Base-by-base conservation (phyloP, 352 stramenopile species). In the Globisporangium emineosum region DNA sequence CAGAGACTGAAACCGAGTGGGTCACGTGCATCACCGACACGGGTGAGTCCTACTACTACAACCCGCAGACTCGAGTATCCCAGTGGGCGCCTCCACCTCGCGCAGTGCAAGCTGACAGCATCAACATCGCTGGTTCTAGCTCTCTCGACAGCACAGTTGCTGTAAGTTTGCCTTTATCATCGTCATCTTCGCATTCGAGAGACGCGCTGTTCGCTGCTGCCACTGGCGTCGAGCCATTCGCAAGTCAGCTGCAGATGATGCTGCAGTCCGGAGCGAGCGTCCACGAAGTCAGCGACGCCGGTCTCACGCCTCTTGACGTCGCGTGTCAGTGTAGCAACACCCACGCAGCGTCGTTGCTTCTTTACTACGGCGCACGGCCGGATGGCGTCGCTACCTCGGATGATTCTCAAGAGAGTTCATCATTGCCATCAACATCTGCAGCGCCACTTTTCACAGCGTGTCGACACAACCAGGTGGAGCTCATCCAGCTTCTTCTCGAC, bases 11-110 rank as follows among this genome's bases (percentile, higher is more conserved):
- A 12, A 71, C 17, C 23, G 71, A 81, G 9, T 89, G 79, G 79
- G 33, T 83, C 19, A 17, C 65, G 4, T 85, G 67, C 30, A 40
- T 70, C 17, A 83, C 79, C 0, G 84, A 90, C 45, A 71, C 73
- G 10, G 82, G 82, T 5, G 64, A 81, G 33, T 64, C 72, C 21
- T 93, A 93, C 60, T 93, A 89, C 69, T 93, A 90, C 71, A 93
- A 91, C 32, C 57, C 69, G 0, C 57, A 53, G 3, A 89, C 79
- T 0, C 71, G 88, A 0, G 75, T 78, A 21, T 91, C 81, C 0
- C 84, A 86, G 32, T 93, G 84, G 84, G 77, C 73, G 13, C 70
- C 70, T 5, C 84, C 82, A 0, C 19, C 27, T 3, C 27, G 51
- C n/a, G 19, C 21, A 32, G 29, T 5, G 27, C n/a, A n/a, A n/a